A percentile compares a stretch with the other conserved stretches of the same genome.
Conservation (phyloP, 768 basidiomycete species). For the Psilocybe cyanescens region DNA sequence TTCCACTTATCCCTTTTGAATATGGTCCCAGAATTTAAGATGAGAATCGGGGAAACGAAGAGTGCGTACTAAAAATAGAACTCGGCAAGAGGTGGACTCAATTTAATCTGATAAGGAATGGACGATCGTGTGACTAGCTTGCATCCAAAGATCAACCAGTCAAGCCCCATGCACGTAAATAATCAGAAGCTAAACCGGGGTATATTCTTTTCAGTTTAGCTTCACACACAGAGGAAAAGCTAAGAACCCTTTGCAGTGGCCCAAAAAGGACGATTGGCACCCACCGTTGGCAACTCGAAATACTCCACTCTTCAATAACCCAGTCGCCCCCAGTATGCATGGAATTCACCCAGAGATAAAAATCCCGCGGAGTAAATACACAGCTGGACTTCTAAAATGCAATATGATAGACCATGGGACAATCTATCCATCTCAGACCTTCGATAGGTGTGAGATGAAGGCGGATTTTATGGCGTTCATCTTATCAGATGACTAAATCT, state of each 20-base stretch:
- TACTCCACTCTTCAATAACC: no score
- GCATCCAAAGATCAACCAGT: not conserved
- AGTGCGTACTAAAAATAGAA: conserved; percentile 11
- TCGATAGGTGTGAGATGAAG: conserved; percentile 6
- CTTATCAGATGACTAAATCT: conserved; percentile 28
- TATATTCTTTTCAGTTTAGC: not conserved
- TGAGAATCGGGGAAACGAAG: conserved; percentile 15
- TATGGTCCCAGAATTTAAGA: conserved; percentile 6
- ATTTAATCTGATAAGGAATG: conserved; percentile 27
- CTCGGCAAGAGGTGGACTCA: conserved; percentile 3
- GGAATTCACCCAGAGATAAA: not conserved
- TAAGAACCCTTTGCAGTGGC: no score
- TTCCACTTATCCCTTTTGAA: conserved; percentile 9
- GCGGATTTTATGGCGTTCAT: conserved; percentile 3
- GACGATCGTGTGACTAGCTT: conserved; percentile 2
- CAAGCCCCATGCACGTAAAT: not conserved
- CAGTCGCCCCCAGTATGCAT: no score
- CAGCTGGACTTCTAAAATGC: not conserved
- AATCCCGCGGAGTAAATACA: not conserved
- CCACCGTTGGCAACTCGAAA: no score
- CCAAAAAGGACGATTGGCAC: no score
- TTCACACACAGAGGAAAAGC: no score
- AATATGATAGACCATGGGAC: not conserved
- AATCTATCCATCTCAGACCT: not conserved
- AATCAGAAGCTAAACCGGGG: not conserved